phyloP scores from a whole-genome alignment of 2,329 filamentous ascomycete species.

The Diaporthe amygdali region DNA sequence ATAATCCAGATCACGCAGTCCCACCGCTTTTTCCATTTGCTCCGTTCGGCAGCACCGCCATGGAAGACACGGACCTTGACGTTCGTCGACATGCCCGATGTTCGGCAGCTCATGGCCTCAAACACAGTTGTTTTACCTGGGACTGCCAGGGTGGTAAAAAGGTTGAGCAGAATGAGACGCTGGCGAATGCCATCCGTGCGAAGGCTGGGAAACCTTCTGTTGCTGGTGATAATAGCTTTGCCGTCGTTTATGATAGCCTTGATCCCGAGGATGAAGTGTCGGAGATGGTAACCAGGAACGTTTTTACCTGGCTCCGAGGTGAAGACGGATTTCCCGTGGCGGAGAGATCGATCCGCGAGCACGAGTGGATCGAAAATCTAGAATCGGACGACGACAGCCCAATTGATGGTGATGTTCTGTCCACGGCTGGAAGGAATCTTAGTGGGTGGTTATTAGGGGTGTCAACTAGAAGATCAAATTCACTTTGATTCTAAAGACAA shows the following conservation, averaged over 20 bases:
- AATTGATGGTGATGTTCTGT: background rate
- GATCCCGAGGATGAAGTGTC: slow-evolving; percentile 1
- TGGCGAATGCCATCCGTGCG: background rate
- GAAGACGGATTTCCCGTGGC: background rate
- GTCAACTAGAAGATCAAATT: slow-evolving; percentile 1
- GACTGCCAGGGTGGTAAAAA: background rate
- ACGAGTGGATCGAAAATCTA: background rate
- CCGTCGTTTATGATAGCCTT: background rate
- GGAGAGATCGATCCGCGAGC: background rate
- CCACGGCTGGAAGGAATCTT: background rate
- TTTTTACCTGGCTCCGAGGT: background rate
- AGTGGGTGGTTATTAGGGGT: background rate
- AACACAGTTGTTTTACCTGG: background rate
- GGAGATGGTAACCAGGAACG: background rate
- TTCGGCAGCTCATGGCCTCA: background rate
- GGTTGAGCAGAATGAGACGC: background rate
- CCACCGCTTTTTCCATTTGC: background rate
- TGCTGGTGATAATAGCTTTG: background rate
- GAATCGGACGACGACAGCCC: background rate
- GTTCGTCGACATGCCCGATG: slow-evolving; percentile 11
- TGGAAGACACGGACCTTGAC: slow-evolving; percentile 1
- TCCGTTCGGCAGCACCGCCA: background rate
- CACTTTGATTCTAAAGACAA: background rate
- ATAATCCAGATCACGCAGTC: background rate
- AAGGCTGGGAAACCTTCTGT: background rate